Evolutionary conservation across 176 grass and related monocot species (phyloP), one percentile per base, ranked within the genome.

Genomic region (Rhynchospora pubera): DNA sequence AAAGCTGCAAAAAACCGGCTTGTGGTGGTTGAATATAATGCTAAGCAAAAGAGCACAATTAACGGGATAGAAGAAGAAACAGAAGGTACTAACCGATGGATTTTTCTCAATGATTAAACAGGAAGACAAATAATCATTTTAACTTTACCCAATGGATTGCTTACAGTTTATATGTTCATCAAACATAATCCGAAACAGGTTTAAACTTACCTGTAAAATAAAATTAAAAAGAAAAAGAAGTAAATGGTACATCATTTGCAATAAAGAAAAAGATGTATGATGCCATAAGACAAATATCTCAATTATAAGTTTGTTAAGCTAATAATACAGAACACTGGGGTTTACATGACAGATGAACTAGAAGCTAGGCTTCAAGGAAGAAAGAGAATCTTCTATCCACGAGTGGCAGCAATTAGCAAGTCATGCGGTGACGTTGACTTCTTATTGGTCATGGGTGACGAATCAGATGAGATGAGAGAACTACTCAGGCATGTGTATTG

Each of bases 11-110:
- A 93, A 87, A 86, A 98, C 90, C 82, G 86, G 26, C 92, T 98
- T 71, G 90, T 98, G 66, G 96, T 98, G 66, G 96, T 98, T 39
- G 96, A 98, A 86, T 98, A 94, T 85, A 91, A 91, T 23, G 90
- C 90, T 70, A 98, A 89, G 82, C 51, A 93, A 85, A 93, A 87
- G 58, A 22, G 61, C 21, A 12, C 7, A 26, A 82, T 82, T 65
- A 82, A 82, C 3, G 79, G 79, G 9, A 4, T 51, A 51, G 56
- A 62, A 22, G 30, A 82, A 19, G 56, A 63, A 48, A 39, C 34
- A 39, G 43, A 63, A 45, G 78, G 79, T 82, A 82, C n/a, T n/a
- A n/a, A n/a, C n/a, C n/a, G n/a, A n/a, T n/a, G n/a, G n/a, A n/a
- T n/a, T 82, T 28, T 16, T 82, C 24, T 18, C 22, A 64, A 15